These are phyloP conservation scores for Zygosaccharomyces bisporus DNA, from an alignment of 805 yeast genomes.

Conservation along the genomic window DNA sequence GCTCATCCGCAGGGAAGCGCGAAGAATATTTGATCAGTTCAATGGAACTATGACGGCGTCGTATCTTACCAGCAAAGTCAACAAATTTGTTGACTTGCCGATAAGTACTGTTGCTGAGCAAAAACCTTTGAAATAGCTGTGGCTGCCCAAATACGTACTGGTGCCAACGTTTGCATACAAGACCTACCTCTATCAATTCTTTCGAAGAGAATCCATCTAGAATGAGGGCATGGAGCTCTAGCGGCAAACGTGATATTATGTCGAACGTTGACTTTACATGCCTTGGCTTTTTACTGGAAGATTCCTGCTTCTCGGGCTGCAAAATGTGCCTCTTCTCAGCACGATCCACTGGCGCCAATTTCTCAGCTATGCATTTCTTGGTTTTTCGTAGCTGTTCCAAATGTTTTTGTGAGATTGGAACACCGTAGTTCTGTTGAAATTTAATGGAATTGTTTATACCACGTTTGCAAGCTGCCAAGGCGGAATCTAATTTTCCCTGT, in stretches of 20 bases:
- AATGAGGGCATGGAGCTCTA: constrained; percentile 26
- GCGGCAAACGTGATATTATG: constrained; percentile 23
- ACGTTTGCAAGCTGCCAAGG: constrained; percentile 20
- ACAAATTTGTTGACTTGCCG: constrained; percentile 18
- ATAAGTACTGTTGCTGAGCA: constrained; percentile 17
- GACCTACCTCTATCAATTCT: constrained; percentile 20
- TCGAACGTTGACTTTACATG: constrained; percentile 11
- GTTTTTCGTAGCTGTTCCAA: constrained; percentile 5
- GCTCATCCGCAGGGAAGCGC: constrained; percentile 26
- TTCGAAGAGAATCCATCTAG: constrained; percentile 18
- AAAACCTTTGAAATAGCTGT: constrained; percentile 19
- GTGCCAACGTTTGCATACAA: constrained; percentile 27
- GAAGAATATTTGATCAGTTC: constrained; percentile 21
- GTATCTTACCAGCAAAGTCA: constrained; percentile 15
- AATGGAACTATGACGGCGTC: constrained; percentile 4
- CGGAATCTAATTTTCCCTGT: constrained; percentile 20
- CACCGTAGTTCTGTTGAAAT: constrained; percentile 13
- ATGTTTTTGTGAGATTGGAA: constrained; percentile 16
- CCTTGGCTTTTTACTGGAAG: neutral
- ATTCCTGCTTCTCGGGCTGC: constrained; percentile 19
- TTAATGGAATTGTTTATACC: constrained; percentile 19
- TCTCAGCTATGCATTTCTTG: neutral
- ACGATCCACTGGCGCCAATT: constrained; percentile 1
- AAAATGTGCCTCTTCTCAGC: constrained; percentile 15
- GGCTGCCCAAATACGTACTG: constrained; percentile 20